Conservation (phyloP, 2,329 filamentous ascomycete genomes). For the Dactylonectria macrodidyma region DNA sequence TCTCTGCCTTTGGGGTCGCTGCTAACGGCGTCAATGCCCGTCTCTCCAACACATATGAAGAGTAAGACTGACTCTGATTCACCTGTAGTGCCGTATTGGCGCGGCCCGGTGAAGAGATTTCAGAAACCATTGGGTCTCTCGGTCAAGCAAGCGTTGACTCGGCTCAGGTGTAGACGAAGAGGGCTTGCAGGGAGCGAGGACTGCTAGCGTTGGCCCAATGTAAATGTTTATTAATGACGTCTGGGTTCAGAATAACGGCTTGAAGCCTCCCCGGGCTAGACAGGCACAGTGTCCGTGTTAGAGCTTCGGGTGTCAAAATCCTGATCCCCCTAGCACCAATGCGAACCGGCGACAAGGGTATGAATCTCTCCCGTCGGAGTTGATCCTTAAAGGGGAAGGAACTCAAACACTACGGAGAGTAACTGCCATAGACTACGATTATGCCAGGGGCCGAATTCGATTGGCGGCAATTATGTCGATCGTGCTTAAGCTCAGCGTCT, state of each 20-base stretch:
- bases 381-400: slow-evolving; percentile 18
- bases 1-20: slow-evolving; percentile 31
- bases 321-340: background rate
- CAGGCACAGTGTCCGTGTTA: too few relatives aligned
- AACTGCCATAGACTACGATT: slow-evolving; percentile 9
- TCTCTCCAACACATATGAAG: slow-evolving; percentile 23
- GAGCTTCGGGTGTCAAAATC: background rate
- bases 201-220: background rate
- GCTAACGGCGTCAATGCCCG: slow-evolving; percentile 29
- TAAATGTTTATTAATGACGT: slow-evolving; percentile 3
- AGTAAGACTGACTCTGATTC: slow-evolving; percentile 1
- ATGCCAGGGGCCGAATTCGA: slow-evolving; percentile 7
- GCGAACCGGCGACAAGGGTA: slow-evolving; percentile 13
- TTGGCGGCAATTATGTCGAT: slow-evolving; percentile 10
- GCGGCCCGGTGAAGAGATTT: slow-evolving; percentile 20
- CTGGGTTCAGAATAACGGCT: background rate
- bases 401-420: slow-evolving; percentile 3
- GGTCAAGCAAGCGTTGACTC: background rate
- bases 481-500: background rate
- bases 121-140: slow-evolving; percentile 7
- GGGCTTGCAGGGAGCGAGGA: background rate
- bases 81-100: slow-evolving; percentile 7
- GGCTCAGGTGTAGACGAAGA: background rate
- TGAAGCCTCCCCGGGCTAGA: background rate
- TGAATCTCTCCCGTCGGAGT: slow-evolving; percentile 16